Evolutionary conservation across 306 rosid species (phyloP).

Genomic region (Mimosa bimucronata): DNA sequence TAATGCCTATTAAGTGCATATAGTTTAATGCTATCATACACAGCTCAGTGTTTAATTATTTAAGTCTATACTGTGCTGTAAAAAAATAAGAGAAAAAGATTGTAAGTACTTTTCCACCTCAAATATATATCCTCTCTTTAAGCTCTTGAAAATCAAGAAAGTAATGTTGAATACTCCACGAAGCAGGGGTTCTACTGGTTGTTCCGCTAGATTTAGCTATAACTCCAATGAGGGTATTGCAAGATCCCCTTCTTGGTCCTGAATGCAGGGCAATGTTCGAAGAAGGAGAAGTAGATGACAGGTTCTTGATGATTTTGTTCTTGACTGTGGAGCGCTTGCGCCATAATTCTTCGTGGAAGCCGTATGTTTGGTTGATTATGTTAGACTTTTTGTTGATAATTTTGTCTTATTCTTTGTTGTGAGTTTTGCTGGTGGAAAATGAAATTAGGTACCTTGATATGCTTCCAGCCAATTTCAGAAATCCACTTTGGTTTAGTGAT

Average conservation of each 20-base stretch:
- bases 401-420: constrained; percentile 18
- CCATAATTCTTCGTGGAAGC: constrained; percentile 87
- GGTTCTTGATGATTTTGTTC: constrained; percentile 77
- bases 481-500: constrained; percentile 88
- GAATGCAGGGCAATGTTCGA: constrained; percentile 88
- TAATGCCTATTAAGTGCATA: background rate
- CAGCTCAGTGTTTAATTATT: background rate
- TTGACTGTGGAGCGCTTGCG: constrained; percentile 84
- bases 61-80: background rate
- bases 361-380: constrained; percentile 64
- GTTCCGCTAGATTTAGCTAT: constrained; percentile 90
- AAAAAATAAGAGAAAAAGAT: background rate
- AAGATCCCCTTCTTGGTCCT: constrained; percentile 86
- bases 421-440: constrained; percentile 40
- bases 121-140: constrained; percentile 6
- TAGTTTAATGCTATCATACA: background rate
- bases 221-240: constrained; percentile 97
- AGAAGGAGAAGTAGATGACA: constrained; percentile 95
- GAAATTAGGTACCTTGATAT: constrained; percentile 83
- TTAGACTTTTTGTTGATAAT: constrained; percentile 30
- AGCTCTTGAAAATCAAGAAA: constrained; percentile 19
- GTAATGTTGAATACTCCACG: constrained; percentile 14
- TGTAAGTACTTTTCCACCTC: background rate
- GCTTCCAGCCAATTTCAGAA: constrained; percentile 83
- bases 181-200: constrained; percentile 74